phyloP scores from a whole-genome alignment of 73 alveolate genomes.

The Paramecium caudatum region DNA sequence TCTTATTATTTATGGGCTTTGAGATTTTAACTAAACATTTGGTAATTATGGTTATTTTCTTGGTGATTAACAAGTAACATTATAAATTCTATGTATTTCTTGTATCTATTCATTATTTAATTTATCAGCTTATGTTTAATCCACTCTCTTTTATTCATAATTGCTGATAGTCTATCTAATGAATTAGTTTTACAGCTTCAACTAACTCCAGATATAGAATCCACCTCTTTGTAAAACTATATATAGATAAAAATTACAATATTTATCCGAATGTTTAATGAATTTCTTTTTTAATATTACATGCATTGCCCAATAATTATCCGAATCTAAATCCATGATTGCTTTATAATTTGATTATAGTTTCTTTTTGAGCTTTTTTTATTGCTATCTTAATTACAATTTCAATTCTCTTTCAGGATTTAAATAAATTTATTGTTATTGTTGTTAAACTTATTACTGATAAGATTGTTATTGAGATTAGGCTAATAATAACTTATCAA shows the following conservation, averaged over 20 bases:
- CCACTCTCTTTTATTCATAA: neutral
- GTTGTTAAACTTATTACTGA: neutral
- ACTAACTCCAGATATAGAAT: conserved; percentile 50
- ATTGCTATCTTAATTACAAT: conserved; percentile 19
- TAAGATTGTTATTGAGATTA: neutral
- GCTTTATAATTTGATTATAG: neutral
- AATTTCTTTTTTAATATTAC: conserved; percentile 55
- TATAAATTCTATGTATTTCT: neutral
- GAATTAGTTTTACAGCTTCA: neutral
- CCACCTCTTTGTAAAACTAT: conserved; percentile 57
- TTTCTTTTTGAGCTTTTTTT: conserved; percentile 3
- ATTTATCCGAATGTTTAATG: conserved; percentile 47
- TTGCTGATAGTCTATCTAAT: conserved; percentile 33
- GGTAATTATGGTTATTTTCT: conserved; percentile 19
- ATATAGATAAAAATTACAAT: conserved; percentile 19
- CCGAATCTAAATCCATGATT: conserved; percentile 8
- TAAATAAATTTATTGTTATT: neutral
- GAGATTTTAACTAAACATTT: neutral
- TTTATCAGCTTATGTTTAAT: neutral
- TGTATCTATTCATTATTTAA: conserved; percentile 12
- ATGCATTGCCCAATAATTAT: conserved; percentile 50
- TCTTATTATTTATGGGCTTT: conserved; percentile 47
- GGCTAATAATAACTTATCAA: neutral
- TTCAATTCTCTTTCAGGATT: conserved; percentile 62
- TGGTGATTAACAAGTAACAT: conserved; percentile 38